Percentiles rank a stretch among this genome's conserved stretches.
These are phyloP conservation scores for Pseudogymnoascus sp. DNA, from an alignment of 2,329 filamentous ascomycete genomes.

Conservation along the genomic window DNA sequence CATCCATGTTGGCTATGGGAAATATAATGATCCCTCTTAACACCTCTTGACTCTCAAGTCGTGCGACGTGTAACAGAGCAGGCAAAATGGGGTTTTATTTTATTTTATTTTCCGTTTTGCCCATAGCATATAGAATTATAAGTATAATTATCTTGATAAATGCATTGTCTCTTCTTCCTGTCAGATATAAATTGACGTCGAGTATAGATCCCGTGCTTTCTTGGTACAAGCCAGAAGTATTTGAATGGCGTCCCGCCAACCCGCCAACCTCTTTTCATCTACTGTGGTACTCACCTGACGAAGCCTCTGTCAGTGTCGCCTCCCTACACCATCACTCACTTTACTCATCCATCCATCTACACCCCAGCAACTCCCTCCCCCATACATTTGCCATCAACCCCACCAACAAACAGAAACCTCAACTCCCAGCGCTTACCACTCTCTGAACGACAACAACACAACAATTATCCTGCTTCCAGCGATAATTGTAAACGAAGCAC, in stretches of 20 bases:
- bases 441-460: not conserved
- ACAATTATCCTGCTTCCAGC: not conserved
- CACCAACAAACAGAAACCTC: not conserved
- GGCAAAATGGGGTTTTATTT: not conserved
- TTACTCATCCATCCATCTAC: not conserved
- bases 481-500: not conserved
- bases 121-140: not conserved
- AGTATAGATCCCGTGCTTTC: not conserved
- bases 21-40: not conserved
- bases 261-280: not conserved
- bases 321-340: not conserved
- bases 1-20: not conserved
- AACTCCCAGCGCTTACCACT: not conserved
- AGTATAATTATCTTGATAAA: not conserved
- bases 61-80: not conserved
- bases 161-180: not conserved
- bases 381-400: not conserved
- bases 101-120: not conserved
- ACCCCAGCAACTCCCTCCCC: not conserved
- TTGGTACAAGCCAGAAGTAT: conserved; percentile 1
- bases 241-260: conserved; percentile 5
- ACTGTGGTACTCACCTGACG: not conserved
- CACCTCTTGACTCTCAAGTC: not conserved
- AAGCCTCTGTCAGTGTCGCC: conserved; percentile 2
- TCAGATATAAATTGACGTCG: not conserved